phyloP scores from a whole-genome alignment of 2,329 filamentous ascomycete genomes.

The Fusarium goolgardi region DNA sequence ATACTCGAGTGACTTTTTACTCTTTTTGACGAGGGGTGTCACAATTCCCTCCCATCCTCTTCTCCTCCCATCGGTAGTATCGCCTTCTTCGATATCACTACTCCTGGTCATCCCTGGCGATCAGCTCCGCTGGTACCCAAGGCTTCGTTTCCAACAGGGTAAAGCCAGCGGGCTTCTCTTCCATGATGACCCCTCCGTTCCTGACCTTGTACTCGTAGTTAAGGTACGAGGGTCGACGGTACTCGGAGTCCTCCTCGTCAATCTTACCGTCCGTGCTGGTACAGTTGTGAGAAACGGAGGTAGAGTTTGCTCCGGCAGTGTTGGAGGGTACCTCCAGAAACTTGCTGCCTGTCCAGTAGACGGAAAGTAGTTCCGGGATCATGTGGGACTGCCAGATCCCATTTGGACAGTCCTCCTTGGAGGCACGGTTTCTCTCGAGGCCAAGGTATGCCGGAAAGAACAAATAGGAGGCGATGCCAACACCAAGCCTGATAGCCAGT shows the following conservation, averaged over 20 bases:
- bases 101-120: neutral
- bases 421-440: neutral
- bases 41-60: neutral
- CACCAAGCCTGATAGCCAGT: neutral
- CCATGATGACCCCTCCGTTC: neutral
- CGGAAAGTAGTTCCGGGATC: neutral
- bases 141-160: neutral
- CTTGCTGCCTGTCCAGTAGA: neutral
- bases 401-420: neutral
- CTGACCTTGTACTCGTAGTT: neutral
- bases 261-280: neutral
- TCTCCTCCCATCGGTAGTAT: neutral
- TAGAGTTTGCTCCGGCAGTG: neutral
- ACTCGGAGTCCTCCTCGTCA: neutral
- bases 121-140: neutral
- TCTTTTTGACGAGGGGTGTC: neutral
- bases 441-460: neutral
- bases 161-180: constrained; percentile 7
- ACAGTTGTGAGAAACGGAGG: neutral
- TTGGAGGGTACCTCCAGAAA: neutral
- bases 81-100: neutral
- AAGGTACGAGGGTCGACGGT: neutral
- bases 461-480: neutral
- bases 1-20: neutral
- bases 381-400: neutral